Base-by-base conservation (phyloP, 768 basidiomycete species). In the Hericium coralloides region DNA sequence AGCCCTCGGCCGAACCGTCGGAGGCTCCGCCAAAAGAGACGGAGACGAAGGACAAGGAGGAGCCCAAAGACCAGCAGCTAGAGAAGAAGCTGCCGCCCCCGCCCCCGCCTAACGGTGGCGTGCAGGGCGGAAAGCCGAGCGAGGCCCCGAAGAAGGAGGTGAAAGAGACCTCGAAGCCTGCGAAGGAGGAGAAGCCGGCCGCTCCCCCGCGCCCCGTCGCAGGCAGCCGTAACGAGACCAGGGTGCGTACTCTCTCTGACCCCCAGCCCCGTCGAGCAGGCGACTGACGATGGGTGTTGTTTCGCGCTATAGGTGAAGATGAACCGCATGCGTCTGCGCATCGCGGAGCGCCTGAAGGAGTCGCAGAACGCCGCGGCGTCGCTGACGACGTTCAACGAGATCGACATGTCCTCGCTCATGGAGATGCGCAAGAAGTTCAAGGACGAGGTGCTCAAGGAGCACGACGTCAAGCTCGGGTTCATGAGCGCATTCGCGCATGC, bases 371-470 rank as follows among this genome's bases (percentile, higher is more conserved):
- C 91, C 18, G 97, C 95, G 4, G 95, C 95, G 49, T 95, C 93
- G 52, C 73, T 98, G 58, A 98, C 97, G 37, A 98, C 95, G 23
- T 99, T 99, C 82, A 98, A 99, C 76, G 95, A 99, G 74, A 92
- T 99, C 68, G 95, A 98, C 77, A 98, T 99, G 95, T 94, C 92
- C 43, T 87, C 90, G 45, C 76, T 98, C 56, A 89, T 97, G 76
- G 85, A 87, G 43, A 84, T 98, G 85, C 64, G 95, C 66, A 83
- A 87, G 69, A 83, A 86, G 69, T 95, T 93, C 83, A 98, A 98
- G 78, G 94, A 97, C 61, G 76, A 81, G 47, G 76, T 98, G 39
- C 76, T 93, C 47, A 97, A 98, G 72, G 82, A 85, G 67, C 88
- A 94, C 64, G 95, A 93, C 52, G 86, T 98, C 70, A 98, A 98